Conservation (phyloP, 1,284 basidiomycete species). For the Apiotrichum montevideense region DNA sequence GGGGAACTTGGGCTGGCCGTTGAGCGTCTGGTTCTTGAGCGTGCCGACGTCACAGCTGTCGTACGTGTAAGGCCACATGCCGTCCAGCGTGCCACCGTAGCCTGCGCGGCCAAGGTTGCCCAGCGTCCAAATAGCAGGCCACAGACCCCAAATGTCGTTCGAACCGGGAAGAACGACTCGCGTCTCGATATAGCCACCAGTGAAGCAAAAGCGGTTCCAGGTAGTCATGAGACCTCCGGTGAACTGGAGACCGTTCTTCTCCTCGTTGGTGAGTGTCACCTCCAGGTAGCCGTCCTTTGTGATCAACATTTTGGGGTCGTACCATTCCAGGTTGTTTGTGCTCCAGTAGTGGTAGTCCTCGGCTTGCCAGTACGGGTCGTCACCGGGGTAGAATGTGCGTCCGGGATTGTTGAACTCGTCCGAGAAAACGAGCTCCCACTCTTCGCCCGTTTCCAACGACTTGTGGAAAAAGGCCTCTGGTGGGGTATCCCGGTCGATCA, state of each 20-base stretch:
- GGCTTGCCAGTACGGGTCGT: constrained; percentile 56
- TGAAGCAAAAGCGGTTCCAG: constrained; percentile 95
- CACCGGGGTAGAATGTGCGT: constrained; percentile 52
- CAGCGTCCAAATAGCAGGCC: constrained; percentile 54
- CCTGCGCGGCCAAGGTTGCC: constrained; percentile 51
- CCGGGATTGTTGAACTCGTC: constrained; percentile 86
- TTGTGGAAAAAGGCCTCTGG: constrained; percentile 51
- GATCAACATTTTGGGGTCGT: constrained; percentile 54
- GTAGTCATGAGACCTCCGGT: constrained; percentile 58
- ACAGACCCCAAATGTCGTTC: constrained; percentile 59
- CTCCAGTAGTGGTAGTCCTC: constrained; percentile 57
- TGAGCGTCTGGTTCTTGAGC: constrained; percentile 52
- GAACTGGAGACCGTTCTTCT: constrained; percentile 67
- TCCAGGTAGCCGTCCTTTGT: constrained; percentile 62
- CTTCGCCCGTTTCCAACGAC: constrained; percentile 61
- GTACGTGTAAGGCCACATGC: constrained; percentile 53
- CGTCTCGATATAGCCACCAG: constrained; percentile 69
- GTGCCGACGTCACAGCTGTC: constrained; percentile 53
- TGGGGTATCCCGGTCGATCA: constrained; percentile 67
- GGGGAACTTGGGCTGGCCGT: constrained; percentile 31
- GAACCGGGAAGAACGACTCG: constrained; percentile 72
- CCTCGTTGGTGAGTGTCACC: constrained; percentile 57
- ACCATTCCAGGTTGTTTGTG: constrained; percentile 66
- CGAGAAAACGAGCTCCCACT: constrained; percentile 79
- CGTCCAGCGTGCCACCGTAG: constrained; percentile 47